Evolutionary conservation across 2,329 filamentous ascomycete genomes (phyloP).

Genomic region (Paracoccidioides lutzii): DNA sequence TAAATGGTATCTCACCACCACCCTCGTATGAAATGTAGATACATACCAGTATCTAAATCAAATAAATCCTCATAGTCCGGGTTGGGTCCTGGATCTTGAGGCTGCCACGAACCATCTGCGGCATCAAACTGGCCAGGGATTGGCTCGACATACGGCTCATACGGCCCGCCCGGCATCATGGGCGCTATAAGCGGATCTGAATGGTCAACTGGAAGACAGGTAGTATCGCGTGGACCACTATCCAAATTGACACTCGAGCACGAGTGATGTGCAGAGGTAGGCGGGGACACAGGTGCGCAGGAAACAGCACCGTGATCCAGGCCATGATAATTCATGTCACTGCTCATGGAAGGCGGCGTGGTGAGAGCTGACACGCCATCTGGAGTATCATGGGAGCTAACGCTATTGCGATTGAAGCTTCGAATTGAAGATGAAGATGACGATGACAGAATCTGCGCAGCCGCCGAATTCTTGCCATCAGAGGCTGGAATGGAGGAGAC

Average conservation of each 20-base stretch:
- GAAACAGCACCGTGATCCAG: constrained; percentile 7
- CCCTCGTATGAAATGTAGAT: not conserved
- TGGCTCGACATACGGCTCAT: constrained; percentile 22
- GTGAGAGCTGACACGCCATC: not conserved
- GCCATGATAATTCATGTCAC: constrained; percentile 5
- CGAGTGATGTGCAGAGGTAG: constrained; percentile 16
- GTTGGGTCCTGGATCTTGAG: constrained; percentile 9
- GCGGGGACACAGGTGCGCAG: constrained; percentile 19
- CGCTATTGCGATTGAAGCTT: constrained; percentile 1
- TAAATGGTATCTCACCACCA: not conserved
- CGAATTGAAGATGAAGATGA: constrained; percentile 1
- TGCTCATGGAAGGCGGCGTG: not conserved
- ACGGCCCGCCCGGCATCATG: constrained; percentile 20
- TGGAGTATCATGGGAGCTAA: not conserved
- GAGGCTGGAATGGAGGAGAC: not conserved
- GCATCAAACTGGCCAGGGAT: constrained; percentile 24
- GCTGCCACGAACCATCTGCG: constrained; percentile 20
- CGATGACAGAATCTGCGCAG: constrained; percentile 7
- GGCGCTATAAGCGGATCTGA: constrained; percentile 20
- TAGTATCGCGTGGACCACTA: not conserved
- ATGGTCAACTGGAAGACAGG: constrained; percentile 1
- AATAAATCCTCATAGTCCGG: constrained; percentile 41
- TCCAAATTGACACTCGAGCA: constrained; percentile 13
- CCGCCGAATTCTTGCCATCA: constrained; percentile 4
- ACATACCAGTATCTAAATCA: constrained; percentile 42